These are phyloP conservation scores for Penicillium subrubescens DNA, from an alignment of 495 filamentous ascomycete genomes.

Conservation along the genomic window DNA sequence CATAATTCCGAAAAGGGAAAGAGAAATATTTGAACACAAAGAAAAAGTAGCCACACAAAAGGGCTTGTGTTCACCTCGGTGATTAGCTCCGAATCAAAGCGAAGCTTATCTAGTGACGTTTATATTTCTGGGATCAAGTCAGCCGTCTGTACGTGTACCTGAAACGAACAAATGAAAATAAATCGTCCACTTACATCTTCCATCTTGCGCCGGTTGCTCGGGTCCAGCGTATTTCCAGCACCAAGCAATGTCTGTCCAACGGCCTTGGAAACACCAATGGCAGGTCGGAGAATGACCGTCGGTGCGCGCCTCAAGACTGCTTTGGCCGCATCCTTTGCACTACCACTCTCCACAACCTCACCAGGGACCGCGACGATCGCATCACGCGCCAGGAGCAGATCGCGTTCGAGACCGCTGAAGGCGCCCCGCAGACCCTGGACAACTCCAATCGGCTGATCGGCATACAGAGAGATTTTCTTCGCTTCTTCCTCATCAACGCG, in stretches of 20 bases:
- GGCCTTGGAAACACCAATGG: slow-evolving; percentile 87
- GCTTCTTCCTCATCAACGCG: slow-evolving; percentile 63
- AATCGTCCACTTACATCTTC: slow-evolving; percentile 72
- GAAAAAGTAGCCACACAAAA: not conserved
- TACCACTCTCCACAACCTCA: slow-evolving; percentile 84
- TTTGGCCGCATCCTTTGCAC: slow-evolving; percentile 76
- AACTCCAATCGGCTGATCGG: slow-evolving; percentile 87
- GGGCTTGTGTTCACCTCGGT: not conserved
- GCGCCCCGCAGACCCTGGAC: slow-evolving; percentile 83
- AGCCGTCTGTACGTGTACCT: slow-evolving; percentile 3
- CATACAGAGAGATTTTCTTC: slow-evolving; percentile 83
- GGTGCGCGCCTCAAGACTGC: slow-evolving; percentile 83
- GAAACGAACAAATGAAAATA: not conserved
- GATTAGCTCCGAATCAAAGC: not conserved
- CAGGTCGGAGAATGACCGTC: slow-evolving; percentile 86
- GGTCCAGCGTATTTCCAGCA: slow-evolving; percentile 91
- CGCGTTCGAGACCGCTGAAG: slow-evolving; percentile 78
- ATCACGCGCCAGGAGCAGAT: slow-evolving; percentile 80
- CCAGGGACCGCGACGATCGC: slow-evolving; percentile 94
- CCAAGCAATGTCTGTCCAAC: slow-evolving; percentile 88
- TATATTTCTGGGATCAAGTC: slow-evolving; percentile 41
- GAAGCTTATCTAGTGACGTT: slow-evolving; percentile 35
- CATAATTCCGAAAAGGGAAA: not conserved
- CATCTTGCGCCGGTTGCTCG: slow-evolving; percentile 74
- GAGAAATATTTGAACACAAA: not conserved